phyloP scores from a whole-genome alignment of 1,139 yeast genomes.

The Oligophagozyma castellii region DNA sequence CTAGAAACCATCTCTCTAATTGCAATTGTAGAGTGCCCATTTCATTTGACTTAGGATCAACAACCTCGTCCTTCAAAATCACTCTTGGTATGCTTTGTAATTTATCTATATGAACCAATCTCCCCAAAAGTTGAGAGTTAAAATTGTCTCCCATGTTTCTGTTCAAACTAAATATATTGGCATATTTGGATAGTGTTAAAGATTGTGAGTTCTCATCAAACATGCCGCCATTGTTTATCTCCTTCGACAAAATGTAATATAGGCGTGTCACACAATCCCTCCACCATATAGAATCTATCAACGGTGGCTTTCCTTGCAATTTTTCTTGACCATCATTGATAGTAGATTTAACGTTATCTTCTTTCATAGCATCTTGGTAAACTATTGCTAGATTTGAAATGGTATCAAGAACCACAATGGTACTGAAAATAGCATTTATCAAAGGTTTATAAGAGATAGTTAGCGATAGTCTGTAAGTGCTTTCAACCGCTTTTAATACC shows the following conservation, averaged over 20 bases:
- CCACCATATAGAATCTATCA: conserved; percentile 18
- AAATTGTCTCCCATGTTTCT: conserved; percentile 18
- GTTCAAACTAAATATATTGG: conserved; percentile 15
- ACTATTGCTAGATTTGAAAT: conserved; percentile 9
- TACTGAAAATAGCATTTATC: conserved; percentile 15
- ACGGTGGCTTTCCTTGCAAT: too few species aligned
- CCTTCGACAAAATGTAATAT: conserved; percentile 11
- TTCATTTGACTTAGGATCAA: conserved; percentile 3
- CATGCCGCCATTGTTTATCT: conserved; percentile 8
- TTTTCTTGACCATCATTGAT: too few species aligned
- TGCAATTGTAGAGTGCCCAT: conserved; percentile 5
- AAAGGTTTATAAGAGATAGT: conserved; percentile 21
- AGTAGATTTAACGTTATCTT: neutral
- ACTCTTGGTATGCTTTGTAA: conserved; percentile 17
- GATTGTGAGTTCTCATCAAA: conserved; percentile 6
- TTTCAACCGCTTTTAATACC: conserved; percentile 12
- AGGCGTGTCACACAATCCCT: conserved; percentile 13
- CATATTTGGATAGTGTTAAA: neutral
- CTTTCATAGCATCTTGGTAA: neutral
- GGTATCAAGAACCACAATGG: conserved; percentile 15
- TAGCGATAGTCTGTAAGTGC: conserved; percentile 16
- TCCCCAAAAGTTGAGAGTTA: conserved; percentile 12
- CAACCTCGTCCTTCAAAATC: conserved; percentile 15
- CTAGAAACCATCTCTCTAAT: conserved; percentile 17
- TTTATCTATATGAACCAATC: conserved; percentile 10